Base-by-base conservation (phyloP, 805 yeast genomes). In the Ogataea paraovalis region DNA sequence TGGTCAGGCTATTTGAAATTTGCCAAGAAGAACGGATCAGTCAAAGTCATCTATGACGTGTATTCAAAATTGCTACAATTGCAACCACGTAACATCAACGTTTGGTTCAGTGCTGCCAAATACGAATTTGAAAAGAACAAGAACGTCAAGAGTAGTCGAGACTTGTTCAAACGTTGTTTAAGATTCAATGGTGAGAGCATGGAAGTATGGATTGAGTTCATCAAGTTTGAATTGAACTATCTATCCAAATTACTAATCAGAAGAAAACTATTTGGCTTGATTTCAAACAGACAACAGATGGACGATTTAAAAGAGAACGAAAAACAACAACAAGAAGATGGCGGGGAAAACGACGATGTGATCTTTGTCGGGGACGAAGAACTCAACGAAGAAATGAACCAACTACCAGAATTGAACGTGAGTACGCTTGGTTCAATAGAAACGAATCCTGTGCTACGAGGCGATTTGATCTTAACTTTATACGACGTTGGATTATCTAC, bases 91-190 rank as follows among this genome's bases (percentile, higher is more conserved):
- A 87, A 91, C 60, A 79, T 89, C 2, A 86, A 84, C 57, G 86
- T 92, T 16, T 94, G 99, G 99, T 79, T 94, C 39, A 79, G 88
- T 59, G 97, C 97, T 21, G 97, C 97, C 27, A 87, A 87, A 62
- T 89, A 88, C 67, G 98, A 94, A 68, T 84, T 87, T 59, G 97
- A 92, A 57, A 79, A 78, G 25, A 89, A 94, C 66, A 87, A 92
- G 37, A 86, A 90, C 57, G 87, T 96, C 40, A 82, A 85, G 61
- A 91, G 96, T 41, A 91, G 97, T 20, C 78, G 99, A 65, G 80
- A 81, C 9, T 74, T 94, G 22, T 82, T 90, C 65, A 97, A 91
- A 66, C 80, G 86, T 55, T 96, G 85, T 28, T 72, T 94, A 37
- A 76, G 96, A 64, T 86, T 94, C 65, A 92, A 92, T 61, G 76